phyloP scores from a whole-genome alignment of 2,329 filamentous ascomycete genomes.

The Phialophora verrucosa region DNA sequence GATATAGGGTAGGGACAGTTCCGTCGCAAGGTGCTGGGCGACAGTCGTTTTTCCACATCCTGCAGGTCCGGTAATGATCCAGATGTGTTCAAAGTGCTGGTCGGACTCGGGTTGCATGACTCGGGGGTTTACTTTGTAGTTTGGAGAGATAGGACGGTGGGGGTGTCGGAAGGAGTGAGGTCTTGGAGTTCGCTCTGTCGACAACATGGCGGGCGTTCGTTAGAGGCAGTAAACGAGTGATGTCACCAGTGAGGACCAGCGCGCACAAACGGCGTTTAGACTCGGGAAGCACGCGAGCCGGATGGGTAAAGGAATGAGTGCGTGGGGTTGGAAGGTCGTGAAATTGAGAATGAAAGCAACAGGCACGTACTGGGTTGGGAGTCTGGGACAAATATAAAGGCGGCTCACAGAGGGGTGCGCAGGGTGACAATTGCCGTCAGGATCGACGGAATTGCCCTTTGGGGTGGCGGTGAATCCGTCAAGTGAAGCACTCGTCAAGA shows the following conservation, averaged over 20 bases:
- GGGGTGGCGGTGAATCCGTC: slow-evolving; percentile 14
- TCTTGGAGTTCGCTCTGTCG: slow-evolving; percentile 42
- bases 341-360: slow-evolving; percentile 1
- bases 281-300: slow-evolving; percentile 16
- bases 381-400: slow-evolving; percentile 17
- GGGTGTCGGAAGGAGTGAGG: slow-evolving; percentile 30
- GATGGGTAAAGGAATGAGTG: background rate
- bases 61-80: slow-evolving; percentile 78
- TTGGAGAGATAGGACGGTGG: slow-evolving; percentile 21
- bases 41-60: slow-evolving; percentile 81
- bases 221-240: slow-evolving; percentile 20
- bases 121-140: slow-evolving; percentile 26
- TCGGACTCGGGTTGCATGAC: slow-evolving; percentile 31
- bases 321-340: slow-evolving; percentile 7
- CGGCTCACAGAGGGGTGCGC: background rate
- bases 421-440: slow-evolving; percentile 18
- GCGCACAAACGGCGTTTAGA: slow-evolving; percentile 21
- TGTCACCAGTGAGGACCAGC: slow-evolving; percentile 31
- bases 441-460: slow-evolving; percentile 6
- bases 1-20: slow-evolving; percentile 71
- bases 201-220: slow-evolving; percentile 47
- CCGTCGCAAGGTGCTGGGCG: slow-evolving; percentile 66
- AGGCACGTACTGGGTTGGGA: slow-evolving; percentile 19
- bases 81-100: slow-evolving; percentile 68
- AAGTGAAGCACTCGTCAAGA: slow-evolving; percentile 8